A percentile compares a stretch with the other conserved stretches of the same genome.
Conservation (phyloP, 1,139 yeast genomes). For the Meyerozyma guilliermondii region DNA sequence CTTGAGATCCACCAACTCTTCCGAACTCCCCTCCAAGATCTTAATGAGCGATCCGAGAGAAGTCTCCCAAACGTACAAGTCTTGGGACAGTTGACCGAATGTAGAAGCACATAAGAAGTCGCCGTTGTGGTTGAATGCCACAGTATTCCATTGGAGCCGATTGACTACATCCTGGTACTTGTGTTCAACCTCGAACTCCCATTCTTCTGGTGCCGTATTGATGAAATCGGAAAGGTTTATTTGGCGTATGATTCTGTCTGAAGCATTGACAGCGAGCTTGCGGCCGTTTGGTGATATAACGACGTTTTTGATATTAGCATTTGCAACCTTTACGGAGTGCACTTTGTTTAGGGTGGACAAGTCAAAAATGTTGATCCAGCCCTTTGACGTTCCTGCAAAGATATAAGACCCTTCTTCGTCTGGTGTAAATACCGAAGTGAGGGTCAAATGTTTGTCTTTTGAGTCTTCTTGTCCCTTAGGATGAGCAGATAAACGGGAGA, state of each 20-base stretch:
- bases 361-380: conserved; percentile 58
- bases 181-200: conserved; percentile 64
- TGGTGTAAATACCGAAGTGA: conserved; percentile 32
- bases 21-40: conserved; percentile 90
- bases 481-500: conserved; percentile 21
- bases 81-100: conserved; percentile 81
- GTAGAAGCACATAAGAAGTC: conserved; percentile 89
- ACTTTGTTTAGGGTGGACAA: conserved; percentile 27
- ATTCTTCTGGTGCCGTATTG: conserved; percentile 31
- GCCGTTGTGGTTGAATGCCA: conserved; percentile 69
- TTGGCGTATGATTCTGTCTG: conserved; percentile 81
- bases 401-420: conserved; percentile 44
- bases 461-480: conserved; percentile 19
- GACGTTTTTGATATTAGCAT: conserved; percentile 69
- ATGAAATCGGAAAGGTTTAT: conserved; percentile 45
- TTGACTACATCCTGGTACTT: conserved; percentile 90
- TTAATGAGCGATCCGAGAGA: conserved; percentile 80
- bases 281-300: conserved; percentile 62
- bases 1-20: conserved; percentile 74
- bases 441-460: conserved; percentile 24
- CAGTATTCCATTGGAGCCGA: conserved; percentile 82
- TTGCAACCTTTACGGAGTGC: conserved; percentile 52
- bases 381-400: conserved; percentile 76
- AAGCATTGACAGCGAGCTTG: conserved; percentile 69
- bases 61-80: conserved; percentile 91